Evolutionary conservation across 495 filamentous ascomycete genomes (phyloP), one percentile per base, ranked within the genome.

Genomic region (Entonaema liquescens): DNA sequence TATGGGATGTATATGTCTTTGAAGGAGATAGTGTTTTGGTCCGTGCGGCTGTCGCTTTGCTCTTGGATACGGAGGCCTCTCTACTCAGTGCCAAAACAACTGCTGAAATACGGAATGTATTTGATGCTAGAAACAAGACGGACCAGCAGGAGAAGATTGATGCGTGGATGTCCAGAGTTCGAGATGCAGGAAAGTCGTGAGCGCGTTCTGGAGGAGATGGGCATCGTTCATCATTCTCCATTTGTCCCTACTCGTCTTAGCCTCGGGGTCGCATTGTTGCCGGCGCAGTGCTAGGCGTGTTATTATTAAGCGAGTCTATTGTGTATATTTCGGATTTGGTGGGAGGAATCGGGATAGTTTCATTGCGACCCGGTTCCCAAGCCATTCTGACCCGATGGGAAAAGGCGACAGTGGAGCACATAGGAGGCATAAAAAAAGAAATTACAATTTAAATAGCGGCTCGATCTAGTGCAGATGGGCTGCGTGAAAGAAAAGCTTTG

Each of bases 1-100:
- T 98, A 3, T 98, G 93, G 93, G 95, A 99, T 75, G 91, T 97
- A 26, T 95, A 93, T 82, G 90, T 95, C 2, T 97, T 98, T 64
- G 95, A 99, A 76, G 94, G 94, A 2, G 95, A 98, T 72, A 84
- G 87, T 8, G 84, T 93, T 13, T 83, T 97, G 11, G 88, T 98
- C 23, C 86, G 95, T 2, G 89, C 92, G 0, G 91, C 88, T 0
- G 89, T 98, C 5, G 95, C 90, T 3, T 76, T 93, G 33, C 79
- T 97, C 5, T 80, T 86, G 3, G 76, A 78, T 21, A 78, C 72
- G 17, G 83, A 84, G 70, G 80, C 81, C 74, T 55, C 75, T 9
- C 74, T 84, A 3, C 74, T 84, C 4, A 74, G 77, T n/a, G 71
- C 80, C 3, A 74, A 71, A 26, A 77, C 67, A 0, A 55, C 71